A percentile compares a stretch with the other conserved stretches of the same genome.
These are phyloP conservation scores for Hanseniaspora uvarum DNA, from an alignment of 1,139 yeast genomes.

Conservation along the genomic window DNA sequence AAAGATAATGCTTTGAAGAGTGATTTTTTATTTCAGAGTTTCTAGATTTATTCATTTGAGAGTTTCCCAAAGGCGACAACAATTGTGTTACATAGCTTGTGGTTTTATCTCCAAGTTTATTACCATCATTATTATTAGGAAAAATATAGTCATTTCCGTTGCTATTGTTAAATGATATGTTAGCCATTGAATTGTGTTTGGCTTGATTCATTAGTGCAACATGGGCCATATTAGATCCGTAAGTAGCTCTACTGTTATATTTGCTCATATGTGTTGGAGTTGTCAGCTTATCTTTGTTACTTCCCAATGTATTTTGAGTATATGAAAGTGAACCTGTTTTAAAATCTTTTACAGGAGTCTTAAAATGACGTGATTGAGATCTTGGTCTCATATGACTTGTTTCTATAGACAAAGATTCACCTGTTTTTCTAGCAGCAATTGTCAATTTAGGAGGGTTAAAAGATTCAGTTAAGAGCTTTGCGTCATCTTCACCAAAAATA, in stretches of 20 bases:
- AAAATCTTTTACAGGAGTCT: conserved; percentile 19
- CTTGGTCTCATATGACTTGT: conserved; percentile 10
- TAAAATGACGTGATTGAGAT: conserved; percentile 30
- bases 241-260: not conserved
- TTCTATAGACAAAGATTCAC: conserved; percentile 65
- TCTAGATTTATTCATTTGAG: not conserved
- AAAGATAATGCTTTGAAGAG: conserved; percentile 10
- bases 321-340: not conserved
- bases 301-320: not conserved
- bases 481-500: conserved; percentile 25
- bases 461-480: conserved; percentile 29
- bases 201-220: conserved; percentile 4
- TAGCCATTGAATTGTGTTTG: not conserved
- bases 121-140: not conserved
- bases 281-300: not conserved
- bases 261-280: not conserved
- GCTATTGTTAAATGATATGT: not conserved
- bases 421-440: conserved; percentile 69
- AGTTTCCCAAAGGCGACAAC: not conserved
- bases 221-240: conserved; percentile 11
- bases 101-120: not conserved
- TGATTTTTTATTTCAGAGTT: not conserved
- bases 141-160: not conserved
- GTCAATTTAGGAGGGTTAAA: conserved; percentile 70
- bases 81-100: not conserved